These are phyloP conservation scores for Skeletonema tropicum DNA, from an alignment of 108 stramenopile species.

Conservation along the genomic window DNA sequence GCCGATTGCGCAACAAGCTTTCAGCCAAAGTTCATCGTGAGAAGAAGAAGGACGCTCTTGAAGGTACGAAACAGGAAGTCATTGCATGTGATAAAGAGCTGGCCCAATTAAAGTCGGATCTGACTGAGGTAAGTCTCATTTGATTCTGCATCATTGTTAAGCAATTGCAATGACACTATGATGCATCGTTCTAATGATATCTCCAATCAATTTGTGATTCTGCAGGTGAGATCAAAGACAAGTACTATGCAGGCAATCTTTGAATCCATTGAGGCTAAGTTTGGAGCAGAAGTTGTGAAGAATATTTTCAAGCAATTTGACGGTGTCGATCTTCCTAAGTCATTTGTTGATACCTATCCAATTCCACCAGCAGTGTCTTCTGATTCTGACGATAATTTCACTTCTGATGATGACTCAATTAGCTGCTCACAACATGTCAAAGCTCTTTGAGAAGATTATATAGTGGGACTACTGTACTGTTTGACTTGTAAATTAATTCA, in stretches of 20 bases:
- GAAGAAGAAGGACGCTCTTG: slow-evolving; percentile 8
- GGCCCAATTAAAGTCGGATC: not conserved
- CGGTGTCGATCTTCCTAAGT: not conserved
- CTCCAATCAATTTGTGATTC: not conserved
- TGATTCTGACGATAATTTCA: not conserved
- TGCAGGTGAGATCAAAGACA: not conserved
- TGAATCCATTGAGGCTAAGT: slow-evolving; percentile 2
- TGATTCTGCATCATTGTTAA: not conserved
- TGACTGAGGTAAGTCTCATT: not conserved
- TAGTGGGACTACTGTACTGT: not conserved
- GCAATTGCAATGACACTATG: not conserved
- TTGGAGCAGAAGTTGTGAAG: slow-evolving; percentile 7
- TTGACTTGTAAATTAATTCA: not conserved
- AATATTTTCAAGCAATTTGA: not conserved
- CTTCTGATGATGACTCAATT: not conserved
- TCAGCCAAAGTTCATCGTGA: slow-evolving; percentile 7
- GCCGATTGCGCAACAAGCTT: not conserved
- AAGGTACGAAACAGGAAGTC: not conserved
- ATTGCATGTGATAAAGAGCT: not conserved
- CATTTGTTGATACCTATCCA: not conserved
- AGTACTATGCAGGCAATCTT: not conserved
- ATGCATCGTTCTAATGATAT: not conserved
- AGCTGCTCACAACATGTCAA: not conserved
- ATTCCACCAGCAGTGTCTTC: not conserved
- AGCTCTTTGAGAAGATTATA: not conserved